Evolutionary conservation across 2,329 filamentous ascomycete species (phyloP), one percentile per base, ranked within the genome.

Genomic region (Fusarium sp.): DNA sequence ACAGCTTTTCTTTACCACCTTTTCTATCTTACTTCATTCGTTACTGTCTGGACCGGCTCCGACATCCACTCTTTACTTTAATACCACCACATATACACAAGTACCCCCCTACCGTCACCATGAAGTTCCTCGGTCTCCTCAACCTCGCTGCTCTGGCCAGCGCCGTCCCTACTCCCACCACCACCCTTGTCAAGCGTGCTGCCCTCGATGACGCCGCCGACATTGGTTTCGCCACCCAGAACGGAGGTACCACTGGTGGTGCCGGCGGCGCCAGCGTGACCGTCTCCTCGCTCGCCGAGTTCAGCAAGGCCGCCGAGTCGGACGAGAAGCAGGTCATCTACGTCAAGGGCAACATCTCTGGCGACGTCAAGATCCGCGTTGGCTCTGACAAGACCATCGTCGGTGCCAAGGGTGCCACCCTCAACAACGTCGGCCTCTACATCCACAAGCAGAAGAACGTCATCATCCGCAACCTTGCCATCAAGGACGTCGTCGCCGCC

Each of bases 391-490:
- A 79, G 68, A 78, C 74, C 55, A 79, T 82, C 50, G 72, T 82
- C 27, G 80, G 80, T 41, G 74, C 70, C 5, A 14, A 63, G 2
- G 74, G 73, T 51, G 70, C 72, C 44, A 72, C 76, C 70, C 69
- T 80, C 61, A 77, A 71, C 29, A 80, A 81, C 29, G 69, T 82
- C 45, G 84, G 84, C 23, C 73, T 87, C 49, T 79, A 81, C 60
- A 77, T 88, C 73, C 80, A 81, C 64, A 75, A 76, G 37, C 75
- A 77, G 33, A 76, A 73, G 53, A 88, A 88, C 70, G 83, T 88
- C 55, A 88, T 88, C 62, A 72, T 89, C 61, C 81, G 85, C 32
- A 89, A 89, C 78, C 70, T 89, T 57, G 81, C 80, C 58, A 85
- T 88, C 65, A 74, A 80, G 58, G 82, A 85, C 69, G 84, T 87